Evolutionary conservation across 2,329 filamentous ascomycete genomes (phyloP).

Genomic region (Onygenales sp.): DNA sequence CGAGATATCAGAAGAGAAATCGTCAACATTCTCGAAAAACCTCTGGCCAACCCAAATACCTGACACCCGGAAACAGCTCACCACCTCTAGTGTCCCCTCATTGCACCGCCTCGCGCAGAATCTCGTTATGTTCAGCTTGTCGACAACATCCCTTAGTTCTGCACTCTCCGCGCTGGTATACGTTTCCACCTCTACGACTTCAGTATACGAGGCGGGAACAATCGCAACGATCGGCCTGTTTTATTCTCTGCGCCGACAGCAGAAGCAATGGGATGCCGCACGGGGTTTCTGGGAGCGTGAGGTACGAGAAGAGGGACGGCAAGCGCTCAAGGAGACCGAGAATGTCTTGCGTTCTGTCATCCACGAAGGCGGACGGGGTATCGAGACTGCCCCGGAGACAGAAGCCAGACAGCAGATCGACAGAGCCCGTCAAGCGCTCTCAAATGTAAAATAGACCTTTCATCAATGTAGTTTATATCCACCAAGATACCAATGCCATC

Average conservation of each 20-base stretch:
- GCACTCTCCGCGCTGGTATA: conserved; percentile 48
- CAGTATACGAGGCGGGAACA: conserved; percentile 49
- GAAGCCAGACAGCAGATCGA: conserved; percentile 36
- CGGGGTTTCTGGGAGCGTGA: conserved; percentile 43
- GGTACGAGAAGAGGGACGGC: conserved; percentile 48
- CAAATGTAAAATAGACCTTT: conserved; percentile 19
- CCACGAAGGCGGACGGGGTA: conserved; percentile 31
- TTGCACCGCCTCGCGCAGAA: conserved; percentile 64
- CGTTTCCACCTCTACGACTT: conserved; percentile 41
- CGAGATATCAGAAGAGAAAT: not conserved
- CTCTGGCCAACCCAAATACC: conserved; percentile 70
- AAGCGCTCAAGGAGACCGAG: conserved; percentile 46
- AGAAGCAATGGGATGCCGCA: conserved; percentile 49
- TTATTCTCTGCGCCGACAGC: conserved; percentile 48
- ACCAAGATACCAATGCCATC: not conserved
- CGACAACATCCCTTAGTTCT: conserved; percentile 56
- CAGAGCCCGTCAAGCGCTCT: conserved; percentile 38
- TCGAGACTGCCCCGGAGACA: conserved; percentile 23
- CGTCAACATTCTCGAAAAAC: not conserved
- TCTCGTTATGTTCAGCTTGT: conserved; percentile 65
- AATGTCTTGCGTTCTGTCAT: conserved; percentile 39
- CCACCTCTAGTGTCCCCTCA: conserved; percentile 57
- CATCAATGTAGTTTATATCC: conserved; percentile 9
- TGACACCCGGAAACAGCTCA: conserved; percentile 56
- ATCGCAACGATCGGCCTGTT: conserved; percentile 51